Evolutionary conservation across 768 basidiomycete species (phyloP), one percentile per base, ranked within the genome.

Genomic region (Suillus decipiens): DNA sequence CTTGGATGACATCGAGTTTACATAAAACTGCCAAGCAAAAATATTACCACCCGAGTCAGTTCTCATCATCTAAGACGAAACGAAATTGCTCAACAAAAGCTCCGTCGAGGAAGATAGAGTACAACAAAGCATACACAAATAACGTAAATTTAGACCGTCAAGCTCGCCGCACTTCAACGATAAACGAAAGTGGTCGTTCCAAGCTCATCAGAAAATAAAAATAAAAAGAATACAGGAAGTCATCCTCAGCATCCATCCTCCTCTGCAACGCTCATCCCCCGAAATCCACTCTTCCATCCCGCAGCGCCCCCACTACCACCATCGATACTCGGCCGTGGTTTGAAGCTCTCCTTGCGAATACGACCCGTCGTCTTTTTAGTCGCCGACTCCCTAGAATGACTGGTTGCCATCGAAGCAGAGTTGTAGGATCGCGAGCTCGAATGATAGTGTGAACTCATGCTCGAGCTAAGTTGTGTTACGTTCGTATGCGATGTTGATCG

Each of bases 331-430:
- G 90, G 85, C 41, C 93, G 80, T 11, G 93, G 93, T 71, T 86
- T 90, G 75, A 94, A 95, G 74, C 92, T 94, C 77, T 94, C 92
- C 66, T 89, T 81, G 63, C 82, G 76, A 45, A 84, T 83, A 58
- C 86, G 76, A 45, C 81, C 75, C 36, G 82, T 81, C 69, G 86
- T 88, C 72, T 78, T 80, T 47, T 63, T 33, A 48, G 65, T 66
- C 19, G 17, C 36, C 24, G 57, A 50, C 8, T 67, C 59, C 7
- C 69, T 72, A 43, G 61, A n/a, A 22, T 56, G 50, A 36, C 50
- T 62, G 34, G 65, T 58, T 11, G 55, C 60, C 59, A 63, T 42
- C 41, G 70, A 62, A 34, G 39, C 55, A 28, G 55, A 56, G 17
- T 37, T 56, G 17, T 56, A 56, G 24, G 55, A 56, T 39, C 55